Base-by-base conservation (phyloP, 129 eudicot genomes). In the Chrysanthemum makinoi region DNA sequence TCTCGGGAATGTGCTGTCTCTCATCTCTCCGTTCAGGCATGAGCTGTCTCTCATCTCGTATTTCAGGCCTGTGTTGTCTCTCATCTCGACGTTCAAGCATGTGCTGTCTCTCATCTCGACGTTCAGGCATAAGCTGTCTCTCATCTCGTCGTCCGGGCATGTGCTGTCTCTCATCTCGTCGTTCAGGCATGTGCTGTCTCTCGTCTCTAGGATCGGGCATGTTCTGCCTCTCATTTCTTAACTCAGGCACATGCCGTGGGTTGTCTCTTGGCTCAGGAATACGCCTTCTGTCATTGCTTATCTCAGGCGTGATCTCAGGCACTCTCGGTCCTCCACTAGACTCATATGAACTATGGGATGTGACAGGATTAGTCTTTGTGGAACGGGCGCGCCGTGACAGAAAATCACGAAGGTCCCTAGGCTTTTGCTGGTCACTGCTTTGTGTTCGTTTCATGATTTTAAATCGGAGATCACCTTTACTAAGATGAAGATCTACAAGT, bases 391-490 rank as follows among this genome's bases (percentile, higher is more conserved):
- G 81, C 86, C 90, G 83, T 26, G 91, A 89, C 10, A 93, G 82
- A 54, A 87, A 81, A 70, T 85, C 83, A 26, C 98, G 88, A 69
- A 93, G 96, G 72, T 93, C 98, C 26, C 62, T 19, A 0, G 52
- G 79, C 51, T 81, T 75, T 62, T 56, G 80, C 2, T 78, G 85
- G 33, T 77, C 77, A n/a, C 73, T 68, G 65, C 76, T 79, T 83
- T 81, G 84, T 50, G 72, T 72, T 39, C 58, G 71, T 67, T 79
- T 82, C 92, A 85, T 83, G 80, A 93, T 84, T 85, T 89, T 89
- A 77, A 75, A 85, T 51, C 98, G 86, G 12, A 93, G 87, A 69
- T 93, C 98, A 75, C 74, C 87, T 84, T 82, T 85, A 56, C 83
- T 75, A 35, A 93, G 92, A 39, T 68, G 80, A 24, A 62, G 26